Base-by-base conservation (phyloP, 768 basidiomycete genomes). In the Mycena epipterygia region DNA sequence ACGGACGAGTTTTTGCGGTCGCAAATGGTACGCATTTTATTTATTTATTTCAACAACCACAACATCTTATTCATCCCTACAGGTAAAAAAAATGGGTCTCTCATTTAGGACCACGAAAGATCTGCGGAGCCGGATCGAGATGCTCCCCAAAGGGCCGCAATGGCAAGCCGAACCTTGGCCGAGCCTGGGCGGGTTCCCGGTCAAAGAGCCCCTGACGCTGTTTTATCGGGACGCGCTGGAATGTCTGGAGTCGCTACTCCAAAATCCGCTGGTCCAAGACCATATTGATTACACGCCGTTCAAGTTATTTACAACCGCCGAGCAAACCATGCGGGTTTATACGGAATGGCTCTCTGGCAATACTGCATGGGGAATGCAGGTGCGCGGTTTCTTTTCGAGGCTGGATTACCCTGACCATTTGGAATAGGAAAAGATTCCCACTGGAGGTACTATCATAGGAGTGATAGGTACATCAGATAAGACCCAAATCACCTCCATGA, bases 261-360 rank as follows among this genome's bases (percentile, higher is more conserved):
- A n/a, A 2, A 64, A 64, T 32, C 62, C 62, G 3, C 19, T 64
- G 3, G 3, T 64, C 9, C 35, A 64, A 16, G 51, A 64, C 13
- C n/a, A 16, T 29, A 21, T 64, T 4, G 30, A 64, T 5, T 53
- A 11, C 29, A 53, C 37, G 2, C 75, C 74, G 23, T 60, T 65
- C 5, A 27, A 51, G 4, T 48, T 77, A 9, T 78, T 59, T 39
- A 59, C 35, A 12, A 65, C 46, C 2, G 72, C 70, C 11, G 72
- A 41, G 32, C 21, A 52, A 17, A 19, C 73, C 7, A 62, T 64
- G n/a, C 51, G 68, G 5, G 62, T 76, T 5, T 78, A 77, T 46
- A 67, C 25, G 6, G 75, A 80, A 41, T 79, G 75, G 76, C 55
- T 77, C 42, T 71, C 72, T 9, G 70, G 75, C 13, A 52, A 78